Base-by-base conservation (phyloP, 2,329 filamentous ascomycete genomes). In the Paracoccidioides brasiliensis region DNA sequence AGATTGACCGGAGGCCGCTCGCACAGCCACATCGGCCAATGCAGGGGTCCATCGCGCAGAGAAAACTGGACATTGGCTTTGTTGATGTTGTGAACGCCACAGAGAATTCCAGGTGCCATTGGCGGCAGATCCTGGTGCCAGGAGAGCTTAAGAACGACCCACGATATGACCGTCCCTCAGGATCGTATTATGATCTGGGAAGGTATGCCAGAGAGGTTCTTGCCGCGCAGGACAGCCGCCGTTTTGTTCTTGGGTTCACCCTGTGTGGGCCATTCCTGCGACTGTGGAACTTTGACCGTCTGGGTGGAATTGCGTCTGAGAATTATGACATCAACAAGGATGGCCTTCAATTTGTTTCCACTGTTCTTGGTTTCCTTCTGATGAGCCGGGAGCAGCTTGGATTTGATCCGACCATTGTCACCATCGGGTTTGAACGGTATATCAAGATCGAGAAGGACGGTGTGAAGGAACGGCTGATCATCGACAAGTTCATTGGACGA, bases 211-310 rank as follows among this genome's bases (percentile, higher is more conserved):
- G 70, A 56, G 72, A 78, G 60, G 71, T 77, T 3, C 64, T 78
- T 14, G 63, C 68, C 48, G 63, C 69, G n/a, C 66, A 76, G 60
- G 66, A 72, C 49, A 71, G 62, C 42, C 70, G 70, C 58, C 68
- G 72, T 35, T 78, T 76, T 59, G 69, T 74, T 55, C 60, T 78
- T 14, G 73, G 71, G 56, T 78, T 79, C 65, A 77, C 73, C 3
- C 55, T 78, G 14, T 78, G 68, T 55, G 66, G 72, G 58, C 68
- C 68, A 55, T 60, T 72, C 10, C 76, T 78, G 70, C 69, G 71
- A 50, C 60, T 77, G 55, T 78, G 66, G 74, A 65, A 64, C 56
- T 78, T 77, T 64, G 70, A 79, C 60, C 64, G 71, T 14, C 57
- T 76, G 0, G 73, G 76, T 10, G 72, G 69, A 4, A 70, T 77